Evolutionary conservation across 805 yeast genomes (phyloP).

Genomic region (Schwanniomyces yamadae): DNA sequence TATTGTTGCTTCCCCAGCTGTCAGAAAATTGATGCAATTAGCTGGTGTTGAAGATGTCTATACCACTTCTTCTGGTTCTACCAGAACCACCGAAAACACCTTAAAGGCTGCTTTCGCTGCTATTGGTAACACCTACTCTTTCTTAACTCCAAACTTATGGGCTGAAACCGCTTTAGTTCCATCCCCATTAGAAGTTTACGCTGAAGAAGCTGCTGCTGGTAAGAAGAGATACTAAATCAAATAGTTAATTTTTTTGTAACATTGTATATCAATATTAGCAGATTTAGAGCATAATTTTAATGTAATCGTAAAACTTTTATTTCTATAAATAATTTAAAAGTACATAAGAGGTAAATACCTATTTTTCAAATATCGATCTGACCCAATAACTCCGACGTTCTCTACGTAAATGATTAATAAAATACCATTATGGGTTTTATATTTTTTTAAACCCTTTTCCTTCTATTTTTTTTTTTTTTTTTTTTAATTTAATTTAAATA

Average conservation of each 20-base stretch:
- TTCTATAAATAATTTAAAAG: too few species aligned
- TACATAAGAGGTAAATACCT: too few species aligned
- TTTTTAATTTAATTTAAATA: slow-evolving; percentile 10
- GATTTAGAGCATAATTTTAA: too few species aligned
- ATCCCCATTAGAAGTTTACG: slow-evolving; percentile 94
- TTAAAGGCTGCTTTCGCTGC: slow-evolving; percentile 99
- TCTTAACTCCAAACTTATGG: slow-evolving; percentile 99
- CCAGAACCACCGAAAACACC: slow-evolving; percentile 99
- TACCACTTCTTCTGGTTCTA: slow-evolving; percentile 98
- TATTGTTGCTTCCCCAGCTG: slow-evolving; percentile 99
- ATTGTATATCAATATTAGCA: too few species aligned
- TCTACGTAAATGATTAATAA: neutral
- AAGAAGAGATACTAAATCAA: slow-evolving; percentile 68
- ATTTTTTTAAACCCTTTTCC: slow-evolving; percentile 7
- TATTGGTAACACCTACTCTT: slow-evolving; percentile 99
- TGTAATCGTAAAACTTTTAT: too few species aligned
- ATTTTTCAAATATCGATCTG: too few species aligned
- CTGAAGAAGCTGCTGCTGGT: slow-evolving; percentile 74
- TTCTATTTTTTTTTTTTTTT: slow-evolving; percentile 13
- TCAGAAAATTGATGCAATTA: slow-evolving; percentile 96
- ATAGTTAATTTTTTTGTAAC: neutral
- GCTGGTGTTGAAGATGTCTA: slow-evolving; percentile 99
- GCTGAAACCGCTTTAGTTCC: slow-evolving; percentile 75
- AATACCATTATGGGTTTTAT: slow-evolving; percentile 6
- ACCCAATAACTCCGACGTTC: too few species aligned